Evolutionary conservation across 257 asterid species (phyloP), one percentile per base, ranked within the genome.

Genomic region (Solanum megistacrolobum): DNA sequence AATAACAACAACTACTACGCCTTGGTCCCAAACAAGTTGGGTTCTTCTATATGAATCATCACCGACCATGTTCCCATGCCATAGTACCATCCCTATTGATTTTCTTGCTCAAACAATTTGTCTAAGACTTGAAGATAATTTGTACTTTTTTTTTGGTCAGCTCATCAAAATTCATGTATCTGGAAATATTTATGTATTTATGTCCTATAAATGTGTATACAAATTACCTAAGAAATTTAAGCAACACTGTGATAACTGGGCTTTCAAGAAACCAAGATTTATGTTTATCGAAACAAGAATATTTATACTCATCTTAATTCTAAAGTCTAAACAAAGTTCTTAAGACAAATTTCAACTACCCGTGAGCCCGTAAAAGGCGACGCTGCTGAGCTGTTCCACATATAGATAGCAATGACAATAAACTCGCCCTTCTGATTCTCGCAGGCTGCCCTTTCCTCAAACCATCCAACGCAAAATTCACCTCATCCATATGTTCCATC

Each of bases 401-500:
- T 65, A 92, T 88, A 1, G 95, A 90, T 85, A 94, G 89, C 93
- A 95, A 83, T 0, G 98, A 93, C 38, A 95, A 88, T 87, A 94
- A 92, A 88, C 98, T 95, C 34, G 92, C 93, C 91, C 96, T 91
- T 88, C 98, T 88, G 87, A 92, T 89, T 83, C 94, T 93, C 69
- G 88, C 93, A 1, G 92, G 98, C 84, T 94, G 98, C 88, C 95
- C 99, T 89, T 92, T 95, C 93, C 88, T 95, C 93, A 96, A 93
- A 88, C 98, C 99, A 92, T 94, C 99, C 88, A 96, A 87, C 0
- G 99, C 95, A 85, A 95, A 96, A 91, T 94, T 91, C 90, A 96
- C 96, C 94, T 96, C 99, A 92, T 96, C 99, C 90, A 92, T 85
- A 62, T 93, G 97, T 93, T 96, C 99, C 95, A 93, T 93, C 96